phyloP scores from a whole-genome alignment of 495 filamentous ascomycete species.

The Aspergillus carlsbadensis region DNA sequence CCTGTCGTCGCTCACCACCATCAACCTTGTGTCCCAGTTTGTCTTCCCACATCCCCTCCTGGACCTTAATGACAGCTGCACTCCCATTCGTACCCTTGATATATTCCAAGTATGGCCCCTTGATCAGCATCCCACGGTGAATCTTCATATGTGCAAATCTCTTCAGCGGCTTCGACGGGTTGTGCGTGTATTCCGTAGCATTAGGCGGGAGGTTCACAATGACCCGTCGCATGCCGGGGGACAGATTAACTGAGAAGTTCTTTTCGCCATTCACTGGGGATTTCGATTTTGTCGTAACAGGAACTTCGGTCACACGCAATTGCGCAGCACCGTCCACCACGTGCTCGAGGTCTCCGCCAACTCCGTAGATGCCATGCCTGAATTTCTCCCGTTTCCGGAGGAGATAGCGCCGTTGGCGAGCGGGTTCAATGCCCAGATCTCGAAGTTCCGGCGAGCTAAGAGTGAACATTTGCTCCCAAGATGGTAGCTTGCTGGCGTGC shows the following conservation, averaged over 20 bases:
- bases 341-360: conserved; percentile 72
- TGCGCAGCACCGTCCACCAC: conserved; percentile 72
- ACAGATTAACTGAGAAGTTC: conserved; percentile 42
- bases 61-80: conserved; percentile 62
- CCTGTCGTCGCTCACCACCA: conserved; percentile 88
- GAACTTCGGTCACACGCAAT: conserved; percentile 65
- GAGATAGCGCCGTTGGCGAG: conserved; percentile 78
- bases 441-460: conserved; percentile 73
- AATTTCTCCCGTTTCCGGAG: conserved; percentile 84
- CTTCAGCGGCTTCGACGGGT: conserved; percentile 34
- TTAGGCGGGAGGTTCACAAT: conserved; percentile 73
- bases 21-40: conserved; percentile 85
- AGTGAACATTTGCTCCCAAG: conserved; percentile 86
- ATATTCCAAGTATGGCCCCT: conserved; percentile 66
- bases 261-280: background rate
- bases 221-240: conserved; percentile 55
- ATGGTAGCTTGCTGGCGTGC: conserved; percentile 76
- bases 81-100: conserved; percentile 60
- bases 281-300: conserved; percentile 20
- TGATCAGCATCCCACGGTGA: conserved; percentile 60
- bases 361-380: conserved; percentile 67
- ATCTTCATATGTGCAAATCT: conserved; percentile 65
- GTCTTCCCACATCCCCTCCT: conserved; percentile 89
- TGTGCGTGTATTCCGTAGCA: conserved; percentile 41
- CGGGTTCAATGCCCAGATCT: conserved; percentile 81